Conservation (phyloP, 306 rosid genomes). For the Acacia crassicarpa region DNA sequence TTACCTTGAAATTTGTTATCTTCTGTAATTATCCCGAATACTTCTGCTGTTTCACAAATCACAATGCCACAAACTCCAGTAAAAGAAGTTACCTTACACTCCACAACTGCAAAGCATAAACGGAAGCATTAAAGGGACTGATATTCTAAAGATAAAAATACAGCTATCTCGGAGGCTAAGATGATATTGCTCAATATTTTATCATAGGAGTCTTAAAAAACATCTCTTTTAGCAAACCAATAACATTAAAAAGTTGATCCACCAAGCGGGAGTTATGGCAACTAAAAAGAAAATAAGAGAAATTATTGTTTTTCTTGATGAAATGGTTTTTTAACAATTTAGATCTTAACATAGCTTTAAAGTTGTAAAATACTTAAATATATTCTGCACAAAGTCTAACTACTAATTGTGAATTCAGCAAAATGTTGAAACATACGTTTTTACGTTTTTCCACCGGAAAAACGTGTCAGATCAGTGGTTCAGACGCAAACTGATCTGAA, state of each 20-base stretch:
- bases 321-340: background rate
- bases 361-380: background rate
- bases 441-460: too few species aligned
- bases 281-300: background rate
- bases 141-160: background rate
- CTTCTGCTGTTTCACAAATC: conserved; percentile 87
- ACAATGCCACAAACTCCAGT: conserved; percentile 69
- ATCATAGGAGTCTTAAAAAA: background rate
- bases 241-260: background rate
- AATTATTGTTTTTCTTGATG: background rate
- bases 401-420: background rate
- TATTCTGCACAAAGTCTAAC: background rate
- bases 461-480: too few species aligned
- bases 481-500: too few species aligned
- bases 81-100: conserved; percentile 60
- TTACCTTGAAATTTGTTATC: conserved; percentile 68
- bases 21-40: conserved; percentile 73
- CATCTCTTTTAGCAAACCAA: background rate
- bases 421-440: too few species aligned
- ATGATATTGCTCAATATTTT: background rate
- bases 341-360: background rate
- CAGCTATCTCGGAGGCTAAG: background rate
- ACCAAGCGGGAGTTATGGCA: background rate
- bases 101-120: conserved; percentile 63
- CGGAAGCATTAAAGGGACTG: too few species aligned